Evolutionary conservation across 2,329 filamentous ascomycete species (phyloP), one percentile per base, ranked within the genome.

Genomic region (Ceratocystis cubensis): DNA sequence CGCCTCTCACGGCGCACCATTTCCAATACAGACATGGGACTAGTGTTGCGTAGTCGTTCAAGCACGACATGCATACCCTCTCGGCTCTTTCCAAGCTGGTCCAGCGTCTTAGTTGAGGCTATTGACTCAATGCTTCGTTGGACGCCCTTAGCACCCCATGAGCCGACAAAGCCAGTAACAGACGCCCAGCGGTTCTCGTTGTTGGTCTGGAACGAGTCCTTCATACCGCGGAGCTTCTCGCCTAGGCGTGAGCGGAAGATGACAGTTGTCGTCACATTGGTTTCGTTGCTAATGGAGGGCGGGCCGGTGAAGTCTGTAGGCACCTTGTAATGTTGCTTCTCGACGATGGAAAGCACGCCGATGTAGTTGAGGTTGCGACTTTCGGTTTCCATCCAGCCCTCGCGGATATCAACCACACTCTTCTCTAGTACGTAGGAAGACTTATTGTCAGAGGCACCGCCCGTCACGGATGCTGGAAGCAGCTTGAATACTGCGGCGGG

Each of bases 21-120:
- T 73, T 85, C 83, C 44, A 85, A 74, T 37, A 85, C 81, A 48
- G 81, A 80, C 66, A 84, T 81, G 66, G 84, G 79, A 37, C 82
- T 81, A 50, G 79, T 82, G 73, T 82, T 82, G 61, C 83, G 79
- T 64, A 85, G 76, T 61, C 89, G 80, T 75, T 91, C 88, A 25
- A 94, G 79, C 7, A 94, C 89, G 46, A 92, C 84, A 66, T 84
- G 85, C 89, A 94, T 93, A 62, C 89, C 89, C 74, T 92, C 88
- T 63, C 88, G 85, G 71, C 88, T 89, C 77, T 92, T 92, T 64
- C 87, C 85, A 71, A 93, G 81, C 73, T 89, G 88, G 71, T 88
- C 87, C 70, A 87, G 83, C 4, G 89, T 91, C 73, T 89, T 88
- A 72, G 85, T 87, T 48, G 89, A 85, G 10, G 88, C 88, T 69